These are phyloP conservation scores for Ballota nigra DNA, from an alignment of 257 asterid species.

Conservation along the genomic window DNA sequence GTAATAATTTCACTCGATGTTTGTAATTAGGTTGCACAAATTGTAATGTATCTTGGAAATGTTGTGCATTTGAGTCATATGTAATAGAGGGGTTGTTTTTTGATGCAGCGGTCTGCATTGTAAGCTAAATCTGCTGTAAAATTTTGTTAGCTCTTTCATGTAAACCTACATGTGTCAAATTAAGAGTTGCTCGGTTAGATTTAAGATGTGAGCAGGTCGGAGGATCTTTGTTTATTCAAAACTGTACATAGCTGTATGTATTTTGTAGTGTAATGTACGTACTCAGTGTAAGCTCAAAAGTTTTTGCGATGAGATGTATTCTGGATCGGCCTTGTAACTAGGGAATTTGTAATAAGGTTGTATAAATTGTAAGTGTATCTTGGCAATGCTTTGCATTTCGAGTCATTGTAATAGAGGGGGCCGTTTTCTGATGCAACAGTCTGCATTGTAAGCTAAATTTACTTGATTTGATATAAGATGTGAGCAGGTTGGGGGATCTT, in stretches of 20 bases:
- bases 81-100: neutral
- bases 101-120: neutral
- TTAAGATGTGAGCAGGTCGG: neutral
- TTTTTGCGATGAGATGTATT: neutral
- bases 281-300: neutral
- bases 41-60: neutral
- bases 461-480: neutral
- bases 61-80: neutral
- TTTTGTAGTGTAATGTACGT: neutral
- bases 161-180: neutral
- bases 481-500: neutral
- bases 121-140: neutral
- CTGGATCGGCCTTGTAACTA: neutral
- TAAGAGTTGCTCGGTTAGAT: neutral
- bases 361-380: neutral
- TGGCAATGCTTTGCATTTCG: no score
- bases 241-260: neutral
- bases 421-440: neutral
- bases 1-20: conserved; percentile 19
- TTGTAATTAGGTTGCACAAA: neutral
- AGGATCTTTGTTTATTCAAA: neutral
- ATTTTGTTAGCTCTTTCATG: neutral
- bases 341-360: neutral
- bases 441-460: neutral
- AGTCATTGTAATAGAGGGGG: conserved; percentile 3